Conservation (phyloP, 2,329 filamentous ascomycete species). For the Neopestalotiopsis rosae region DNA sequence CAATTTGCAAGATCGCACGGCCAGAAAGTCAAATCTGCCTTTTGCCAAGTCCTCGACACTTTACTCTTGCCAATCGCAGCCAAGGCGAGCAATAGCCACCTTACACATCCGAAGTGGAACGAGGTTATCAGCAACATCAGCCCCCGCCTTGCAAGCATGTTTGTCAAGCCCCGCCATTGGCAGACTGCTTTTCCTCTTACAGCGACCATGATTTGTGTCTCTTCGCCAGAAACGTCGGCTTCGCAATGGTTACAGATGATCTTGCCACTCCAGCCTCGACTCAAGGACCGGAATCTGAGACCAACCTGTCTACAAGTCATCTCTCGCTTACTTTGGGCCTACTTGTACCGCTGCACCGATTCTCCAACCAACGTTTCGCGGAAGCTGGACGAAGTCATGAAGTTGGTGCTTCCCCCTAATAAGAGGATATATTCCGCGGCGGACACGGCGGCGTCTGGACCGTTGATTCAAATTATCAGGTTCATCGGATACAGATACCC, state of each 20-base stretch:
- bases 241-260: slow-evolving; percentile 87
- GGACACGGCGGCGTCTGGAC: slow-evolving; percentile 84
- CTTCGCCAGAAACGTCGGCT: slow-evolving; percentile 81
- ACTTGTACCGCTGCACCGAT: slow-evolving; percentile 85
- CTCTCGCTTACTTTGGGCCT: slow-evolving; percentile 91
- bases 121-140: slow-evolving; percentile 82
- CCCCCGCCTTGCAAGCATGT: slow-evolving; percentile 80
- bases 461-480: slow-evolving; percentile 89
- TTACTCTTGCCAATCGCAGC: slow-evolving; percentile 87
- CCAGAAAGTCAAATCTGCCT: slow-evolving; percentile 88
- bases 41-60: slow-evolving; percentile 89
- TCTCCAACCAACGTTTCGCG: slow-evolving; percentile 68
- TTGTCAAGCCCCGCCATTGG: slow-evolving; percentile 94
- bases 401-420: slow-evolving; percentile 79
- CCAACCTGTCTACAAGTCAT: slow-evolving; percentile 86
- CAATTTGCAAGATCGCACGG: slow-evolving; percentile 88
- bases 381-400: slow-evolving; percentile 89
- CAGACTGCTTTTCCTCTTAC: slow-evolving; percentile 85
- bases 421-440: slow-evolving; percentile 83
- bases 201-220: slow-evolving; percentile 85
- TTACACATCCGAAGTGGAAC: slow-evolving; percentile 84
- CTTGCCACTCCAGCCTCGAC: slow-evolving; percentile 75
- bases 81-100: slow-evolving; percentile 74
- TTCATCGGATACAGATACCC: slow-evolving; percentile 94
- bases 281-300: slow-evolving; percentile 83